Base-by-base conservation (phyloP, 768 basidiomycete species). In the Collybiopsis luxurians region DNA sequence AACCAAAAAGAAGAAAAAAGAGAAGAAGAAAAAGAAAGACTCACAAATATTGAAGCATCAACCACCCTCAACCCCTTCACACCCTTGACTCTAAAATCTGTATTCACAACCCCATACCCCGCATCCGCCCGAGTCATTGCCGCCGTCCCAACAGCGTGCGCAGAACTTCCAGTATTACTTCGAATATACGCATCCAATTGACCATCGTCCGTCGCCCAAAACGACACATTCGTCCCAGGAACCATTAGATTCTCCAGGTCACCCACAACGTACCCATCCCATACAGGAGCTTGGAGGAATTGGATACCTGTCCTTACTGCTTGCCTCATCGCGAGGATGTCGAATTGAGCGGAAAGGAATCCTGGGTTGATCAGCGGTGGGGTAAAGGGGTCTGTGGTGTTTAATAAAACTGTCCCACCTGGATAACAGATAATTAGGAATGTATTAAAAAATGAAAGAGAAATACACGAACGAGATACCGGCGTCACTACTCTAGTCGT, bases 361-460 rank as follows among this genome's bases (percentile, higher is more conserved):
- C 71, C 71, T 1, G 77, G 75, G 60, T 80, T 71, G 65, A 81
- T 77, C n/a, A 65, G 46, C 0, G 79, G 78, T 27, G 65, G 40
- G 43, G 66, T 66, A 65, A 79, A 79, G 19, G 75, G 67, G 58
- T 69, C 62, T n/a, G 67, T 71, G 11, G 75, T 73, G 42, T 67
- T 74, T 58, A 78, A 47, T 13, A 58, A 53, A 3, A 67, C 30
- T 9, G 52, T 53, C n/a, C 66, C 65, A 49, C 66, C 66, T 67
- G 24, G 5, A 26, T 12, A n/a, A n/a, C 42, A 26, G 12, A 21
- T 4, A 43, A 19, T 15, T 43, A 4, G 21, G n/a, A 15, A 7
- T 40, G 27, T 39, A 23, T 10, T 19, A 10, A 19, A 43, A 26
- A 40, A 5, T 17, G n/a, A 4, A 26, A 45, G 23, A 43, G 39